Base-by-base conservation (phyloP, 495 filamentous ascomycete species). In the Cercophora samala region DNA sequence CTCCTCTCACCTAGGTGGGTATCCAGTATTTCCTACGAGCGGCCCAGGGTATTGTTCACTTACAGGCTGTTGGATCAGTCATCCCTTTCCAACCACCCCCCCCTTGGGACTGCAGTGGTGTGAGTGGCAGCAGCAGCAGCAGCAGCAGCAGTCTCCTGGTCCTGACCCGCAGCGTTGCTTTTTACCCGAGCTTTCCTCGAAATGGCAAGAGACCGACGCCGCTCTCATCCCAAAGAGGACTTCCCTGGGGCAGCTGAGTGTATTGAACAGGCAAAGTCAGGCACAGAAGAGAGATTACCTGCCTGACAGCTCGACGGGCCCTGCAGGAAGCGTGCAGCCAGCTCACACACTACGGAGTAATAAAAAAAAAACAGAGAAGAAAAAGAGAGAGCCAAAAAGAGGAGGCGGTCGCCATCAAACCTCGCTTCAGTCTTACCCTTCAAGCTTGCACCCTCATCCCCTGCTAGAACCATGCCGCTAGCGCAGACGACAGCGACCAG, bases 151-250 rank as follows among this genome's bases (percentile, higher is more conserved):
- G n/a, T n/a, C n/a, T n/a, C n/a, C n/a, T n/a, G n/a, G n/a, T 11
- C 17, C 9, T 46, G 21, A 55, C 62, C 37, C 37, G 21, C 25
- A 51, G 29, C 53, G 13, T 29, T 68, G 21, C 32, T 64, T 68
- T 71, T 71, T 70, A 65, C 23, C 73, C 69, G 58, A 69, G 66
- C 73, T 71, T 73, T 58, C 63, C 73, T 68, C 51, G 51, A 75
- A 75, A 46, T 51, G 71, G 73, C 61, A 75, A 72, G 29, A 61
- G 15, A 25, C 69, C 37, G 63, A 53, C 23, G 54, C 67, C 62
- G 56, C 66, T 62, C 54, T 62, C 23, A 64, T 67, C 65, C 51
- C 60, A 69, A 70, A 42, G 29, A 64, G 66, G 60, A 60, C 13
- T 25, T 25, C 53, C 18, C n/a, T 46, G 37, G 53, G n/a, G 5